These are phyloP conservation scores for Trametes maxima DNA, from an alignment of 768 basidiomycete genomes.

Conservation along the genomic window DNA sequence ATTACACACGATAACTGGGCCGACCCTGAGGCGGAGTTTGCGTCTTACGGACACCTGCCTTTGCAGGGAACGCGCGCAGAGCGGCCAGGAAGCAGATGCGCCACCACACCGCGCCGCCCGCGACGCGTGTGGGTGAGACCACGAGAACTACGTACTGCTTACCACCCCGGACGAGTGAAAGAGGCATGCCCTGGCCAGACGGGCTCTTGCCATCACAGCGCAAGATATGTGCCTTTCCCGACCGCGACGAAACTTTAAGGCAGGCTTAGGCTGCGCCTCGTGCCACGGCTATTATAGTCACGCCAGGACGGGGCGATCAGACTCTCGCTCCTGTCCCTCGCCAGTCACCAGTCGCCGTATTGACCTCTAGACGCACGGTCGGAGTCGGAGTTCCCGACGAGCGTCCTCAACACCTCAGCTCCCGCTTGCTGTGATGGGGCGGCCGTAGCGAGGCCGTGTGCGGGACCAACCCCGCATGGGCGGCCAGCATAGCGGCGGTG, in stretches of 20 bases:
- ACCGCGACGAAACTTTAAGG: not conserved
- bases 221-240: conserved; percentile 1
- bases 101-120: not conserved
- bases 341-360: not conserved
- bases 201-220: not conserved
- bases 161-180: conserved; percentile 2
- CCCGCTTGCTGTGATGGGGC: conserved; percentile 6
- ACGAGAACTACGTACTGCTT: conserved; percentile 9
- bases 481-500: not conserved
- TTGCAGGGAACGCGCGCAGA: conserved; percentile 5
- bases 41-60: conserved; percentile 1
- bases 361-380: conserved; percentile 1
- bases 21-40: conserved; percentile 16
- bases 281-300: conserved; percentile 13
- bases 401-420: not conserved
- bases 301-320: conserved; percentile 8
- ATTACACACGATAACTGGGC: conserved; percentile 12
- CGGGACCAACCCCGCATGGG: not conserved
- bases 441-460: not conserved
- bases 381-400: conserved; percentile 5
- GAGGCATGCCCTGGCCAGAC: not conserved
- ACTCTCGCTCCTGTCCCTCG: not conserved
- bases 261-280: conserved; percentile 11
- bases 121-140: conserved; percentile 8
- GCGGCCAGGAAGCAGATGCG: not conserved